Evolutionary conservation across 768 basidiomycete genomes (phyloP), one percentile per base, ranked within the genome.

Genomic region (Mycena metata): DNA sequence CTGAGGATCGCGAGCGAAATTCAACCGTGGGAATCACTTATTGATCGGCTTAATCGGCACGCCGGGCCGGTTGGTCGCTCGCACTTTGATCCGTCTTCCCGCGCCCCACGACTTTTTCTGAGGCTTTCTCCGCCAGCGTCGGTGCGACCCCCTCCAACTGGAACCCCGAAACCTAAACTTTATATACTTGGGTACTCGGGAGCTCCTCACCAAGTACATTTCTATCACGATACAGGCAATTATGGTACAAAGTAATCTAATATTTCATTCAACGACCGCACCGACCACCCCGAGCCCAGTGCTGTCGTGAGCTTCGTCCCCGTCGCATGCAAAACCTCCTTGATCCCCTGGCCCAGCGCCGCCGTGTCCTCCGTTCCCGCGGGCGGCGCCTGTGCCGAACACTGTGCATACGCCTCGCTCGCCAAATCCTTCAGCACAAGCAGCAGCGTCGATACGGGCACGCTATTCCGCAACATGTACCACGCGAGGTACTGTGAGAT

Each of bases 251-350:
- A 33, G 30, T 26, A 41, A 43, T 19, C 19, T 46, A 21, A n/a
- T 35, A 45, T 58, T 36, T 92, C 90, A 71, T 91, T 88, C 65
- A 94, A 74, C 5, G 89, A 90, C 60, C 86, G 82, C 16, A 88
- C 84, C n/a, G 88, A 86, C 93, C 93, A 94, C 10, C 91, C 92
- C 0, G 89, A 86, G 5, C 90, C 91, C 26, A 91, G 77, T 13
- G 87, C 84, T 7, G 89, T 89, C 23, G 88, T 89, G 86, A 93
- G 87, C 74, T 94, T 96, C 0, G 89, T 88, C 2, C 96, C 96
- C 0, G 96, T 93, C 0, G 90, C 88, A 74, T 95, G 92, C 67
- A 98, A 76, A 11, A 98, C 95, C 75, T 96, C 93, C 72, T 89
- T 91, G 69, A 99, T 95, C 11, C 85, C 86, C 64, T 79, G 56